Conservation (phyloP, 2,329 filamentous ascomycete genomes). For the Fusarium decemcellulare region DNA sequence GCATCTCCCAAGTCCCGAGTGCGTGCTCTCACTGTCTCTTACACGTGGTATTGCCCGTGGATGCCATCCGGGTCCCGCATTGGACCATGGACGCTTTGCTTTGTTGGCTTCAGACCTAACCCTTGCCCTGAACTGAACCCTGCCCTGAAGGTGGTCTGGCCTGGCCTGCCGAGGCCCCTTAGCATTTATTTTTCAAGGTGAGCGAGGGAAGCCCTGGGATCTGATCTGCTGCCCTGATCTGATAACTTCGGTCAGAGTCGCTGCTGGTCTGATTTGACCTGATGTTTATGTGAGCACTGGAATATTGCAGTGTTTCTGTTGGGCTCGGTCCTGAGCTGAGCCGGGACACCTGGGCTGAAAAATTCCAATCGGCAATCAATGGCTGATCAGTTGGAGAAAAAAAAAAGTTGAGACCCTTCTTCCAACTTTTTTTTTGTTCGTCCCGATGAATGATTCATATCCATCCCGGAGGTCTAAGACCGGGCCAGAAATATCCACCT, state of each 20-base stretch:
- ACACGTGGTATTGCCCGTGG: constrained; percentile 36
- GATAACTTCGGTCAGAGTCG: constrained; percentile 31
- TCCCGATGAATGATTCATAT: constrained; percentile 14
- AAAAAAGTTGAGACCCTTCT: constrained; percentile 33
- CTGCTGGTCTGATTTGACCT: constrained; percentile 21
- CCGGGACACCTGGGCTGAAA: constrained; percentile 8
- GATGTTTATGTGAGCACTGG: constrained; percentile 18
- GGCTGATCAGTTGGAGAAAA: constrained; percentile 19
- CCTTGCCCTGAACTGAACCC: constrained; percentile 37
- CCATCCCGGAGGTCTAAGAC: background rate
- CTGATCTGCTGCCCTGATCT: constrained; percentile 27
- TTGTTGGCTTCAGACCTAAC: constrained; percentile 27
- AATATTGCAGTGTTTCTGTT: constrained; percentile 18
- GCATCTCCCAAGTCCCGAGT: constrained; percentile 3
- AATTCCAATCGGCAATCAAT: constrained; percentile 35
- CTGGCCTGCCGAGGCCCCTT: constrained; percentile 22
- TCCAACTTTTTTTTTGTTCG: constrained; percentile 30
- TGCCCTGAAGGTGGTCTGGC: constrained; percentile 24
- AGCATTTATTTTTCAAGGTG: constrained; percentile 19
- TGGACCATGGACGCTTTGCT: constrained; percentile 3
- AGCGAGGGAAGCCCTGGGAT: constrained; percentile 23
- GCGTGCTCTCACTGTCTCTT: constrained; percentile 14
- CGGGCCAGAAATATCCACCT: background rate
- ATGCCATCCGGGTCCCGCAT: constrained; percentile 20
- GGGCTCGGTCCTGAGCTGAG: constrained; percentile 19